Evolutionary conservation across 2,329 filamentous ascomycete species (phyloP), one percentile per base, ranked within the genome.

Genomic region (Aspergillus brunneoviolaceus): DNA sequence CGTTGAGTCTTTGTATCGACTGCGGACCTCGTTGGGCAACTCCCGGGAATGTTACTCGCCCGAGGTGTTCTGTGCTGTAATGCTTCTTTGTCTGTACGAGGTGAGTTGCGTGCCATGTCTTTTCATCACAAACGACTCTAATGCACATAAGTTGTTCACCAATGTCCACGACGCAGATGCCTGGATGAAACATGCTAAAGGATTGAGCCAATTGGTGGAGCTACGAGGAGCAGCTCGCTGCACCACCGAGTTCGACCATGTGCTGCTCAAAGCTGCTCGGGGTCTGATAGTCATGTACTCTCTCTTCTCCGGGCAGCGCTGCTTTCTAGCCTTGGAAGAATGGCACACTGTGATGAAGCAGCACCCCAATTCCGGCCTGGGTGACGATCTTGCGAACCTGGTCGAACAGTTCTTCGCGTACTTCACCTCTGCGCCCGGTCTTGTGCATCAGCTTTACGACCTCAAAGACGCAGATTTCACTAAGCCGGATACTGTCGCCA

Each of bases 161-260:
- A 68, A 72, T 31, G 62, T 60, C 5, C 57, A 67, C 4, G 61
- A 68, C 23, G 61, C 68, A 2, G 65, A 65, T 29, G 67, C 67
- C 3, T 72, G 70, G 70, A 72, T 72, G 65, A 71, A 69, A 29
- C 70, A 72, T 54, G 70, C 70, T 19, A 66, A 67, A 27, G 70
- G 66, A 2, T 58, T 72, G 27, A 65, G 67, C 47, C 69, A 69
- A 49, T 31, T 72, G 39, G 65, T 67, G 25, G 61, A 62, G 45
- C 57, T 64, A n/a, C 57, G 70, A 57, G 70, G 70, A 9, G 62
- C 62, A 11, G 58, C 58, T 7, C 61, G 68, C 23, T 71, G 69
- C 53, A 50, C 52, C 5, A 65, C 63, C 4, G 60, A 64, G 16
- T 59, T 72, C 51, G 69, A 72, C 21, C 59, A 64, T 16, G 60